Evolutionary conservation across 169 alveolate genomes (phyloP), one percentile per base, ranked within the genome.

Genomic region (Theileria sp.): DNA sequence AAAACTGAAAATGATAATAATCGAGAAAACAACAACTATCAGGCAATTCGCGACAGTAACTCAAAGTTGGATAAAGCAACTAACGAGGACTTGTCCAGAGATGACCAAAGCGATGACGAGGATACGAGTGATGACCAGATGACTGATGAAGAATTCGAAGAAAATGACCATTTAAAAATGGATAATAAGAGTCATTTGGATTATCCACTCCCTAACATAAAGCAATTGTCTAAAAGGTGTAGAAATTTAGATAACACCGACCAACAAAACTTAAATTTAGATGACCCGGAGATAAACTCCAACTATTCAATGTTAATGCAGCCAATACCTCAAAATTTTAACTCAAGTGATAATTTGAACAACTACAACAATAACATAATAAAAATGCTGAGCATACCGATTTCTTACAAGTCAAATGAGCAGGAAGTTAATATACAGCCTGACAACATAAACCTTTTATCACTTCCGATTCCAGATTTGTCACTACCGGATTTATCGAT

Each of bases 401-500:
- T 66, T 9, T 8, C 67, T 5, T 58, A 58, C 67, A 58, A 58
- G 26, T 21, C 36, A 19, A 44, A 44, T 44, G 54, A 44, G 54
- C 54, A 44, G 15, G 54, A 44, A 44, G 19, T 44, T 10, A 44
- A 44, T 2, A 44, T 21, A 25, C 28, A 58, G 8, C 32, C 32
- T 58, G 67, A 58, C 36, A 58, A 54, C 68, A 19, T 71, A 23
- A 26, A 71, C 56, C 67, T 71, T 12, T 9, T 71, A 34, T 19
- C 79, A 23, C 68, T 71, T 1, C 79, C 79, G 36, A 71, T 71
- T 51, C 79, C 79, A 19, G 79, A 71, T 26, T 38, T 66, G 21
- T 28, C 69, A 61, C 54, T 44, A 13, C 54, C 54, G 54, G 54
- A 44, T 44, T 44, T 44, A 13, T 44, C 54, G 8, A 44, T 44